phyloP scores from a whole-genome alignment of 352 stramenopile genomes.

The Plasmopara muralis region DNA sequence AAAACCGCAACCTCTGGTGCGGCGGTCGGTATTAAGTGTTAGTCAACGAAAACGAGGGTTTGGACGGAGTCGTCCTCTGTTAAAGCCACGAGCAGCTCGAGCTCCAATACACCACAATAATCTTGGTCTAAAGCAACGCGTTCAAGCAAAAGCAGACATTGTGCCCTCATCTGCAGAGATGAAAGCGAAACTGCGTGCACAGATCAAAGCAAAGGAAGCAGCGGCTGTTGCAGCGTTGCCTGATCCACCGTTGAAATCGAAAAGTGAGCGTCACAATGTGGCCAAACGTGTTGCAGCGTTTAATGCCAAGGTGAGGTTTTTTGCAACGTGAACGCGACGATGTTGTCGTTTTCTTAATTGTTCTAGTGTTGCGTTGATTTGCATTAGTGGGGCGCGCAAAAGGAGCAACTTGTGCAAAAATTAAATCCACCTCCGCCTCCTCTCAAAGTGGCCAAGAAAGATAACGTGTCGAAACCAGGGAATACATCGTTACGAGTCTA shows the following conservation, averaged over 20 bases:
- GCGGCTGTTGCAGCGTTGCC: slow-evolving; percentile 22
- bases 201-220: slow-evolving; percentile 14
- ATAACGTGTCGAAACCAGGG: slow-evolving; percentile 3
- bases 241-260: slow-evolving; percentile 7
- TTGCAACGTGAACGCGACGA: neutral
- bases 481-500: slow-evolving; percentile 5
- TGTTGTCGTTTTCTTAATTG: neutral
- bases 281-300: slow-evolving; percentile 48
- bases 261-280: slow-evolving; percentile 3
- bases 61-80: neutral
- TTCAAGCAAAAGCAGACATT: neutral
- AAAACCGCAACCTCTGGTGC: too few species aligned
- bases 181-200: slow-evolving; percentile 1
- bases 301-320: slow-evolving; percentile 35
- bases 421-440: slow-evolving; percentile 15
- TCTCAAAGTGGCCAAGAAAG: slow-evolving; percentile 4
- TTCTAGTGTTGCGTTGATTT: neutral
- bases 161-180: neutral
- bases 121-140: slow-evolving; percentile 4
- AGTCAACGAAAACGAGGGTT: neutral
- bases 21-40: too few species aligned
- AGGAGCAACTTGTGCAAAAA: slow-evolving; percentile 29
- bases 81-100: neutral
- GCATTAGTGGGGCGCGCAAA: slow-evolving; percentile 38
- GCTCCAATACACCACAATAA: neutral